Percentiles rank a stretch among this genome's conserved stretches.
These are phyloP conservation scores for Hypoxylon sp. DNA, from an alignment of 2,329 filamentous ascomycete species.

Conservation along the genomic window DNA sequence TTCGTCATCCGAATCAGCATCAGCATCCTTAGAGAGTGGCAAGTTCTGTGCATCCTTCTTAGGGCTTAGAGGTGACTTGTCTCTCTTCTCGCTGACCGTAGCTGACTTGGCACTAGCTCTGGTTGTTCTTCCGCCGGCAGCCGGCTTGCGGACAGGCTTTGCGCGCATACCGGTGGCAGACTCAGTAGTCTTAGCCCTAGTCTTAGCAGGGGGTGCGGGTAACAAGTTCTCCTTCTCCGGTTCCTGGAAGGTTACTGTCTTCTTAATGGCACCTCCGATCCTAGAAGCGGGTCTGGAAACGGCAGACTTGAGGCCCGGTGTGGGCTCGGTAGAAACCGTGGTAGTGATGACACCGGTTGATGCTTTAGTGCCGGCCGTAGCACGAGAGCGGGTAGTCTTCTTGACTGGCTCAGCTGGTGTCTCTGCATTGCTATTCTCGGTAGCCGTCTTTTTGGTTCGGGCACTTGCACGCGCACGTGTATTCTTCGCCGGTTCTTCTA, in stretches of 20 bases:
- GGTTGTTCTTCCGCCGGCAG: constrained; percentile 55
- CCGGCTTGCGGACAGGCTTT: constrained; percentile 65
- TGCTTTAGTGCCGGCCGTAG: constrained; percentile 58
- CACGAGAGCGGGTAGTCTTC: constrained; percentile 57
- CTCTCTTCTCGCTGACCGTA: constrained; percentile 55
- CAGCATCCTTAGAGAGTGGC: constrained; percentile 60
- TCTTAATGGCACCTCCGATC: constrained; percentile 59
- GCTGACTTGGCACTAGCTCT: constrained; percentile 56
- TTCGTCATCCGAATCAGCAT: constrained; percentile 71
- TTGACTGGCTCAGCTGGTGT: constrained; percentile 54
- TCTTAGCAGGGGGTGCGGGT: constrained; percentile 55
- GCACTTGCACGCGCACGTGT: constrained; percentile 50
- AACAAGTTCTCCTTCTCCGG: constrained; percentile 75
- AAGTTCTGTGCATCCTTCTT: constrained; percentile 74
- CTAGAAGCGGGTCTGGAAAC: constrained; percentile 53
- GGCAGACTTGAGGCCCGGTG: constrained; percentile 59
- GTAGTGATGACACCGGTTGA: constrained; percentile 58
- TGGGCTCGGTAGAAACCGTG: constrained; percentile 54
- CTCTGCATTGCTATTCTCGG: constrained; percentile 48
- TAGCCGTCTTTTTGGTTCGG: constrained; percentile 52
- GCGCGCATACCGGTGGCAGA: constrained; percentile 59
- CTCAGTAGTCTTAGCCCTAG: constrained; percentile 55
- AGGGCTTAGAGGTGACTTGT: constrained; percentile 71
- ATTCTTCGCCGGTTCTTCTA: constrained; percentile 51
- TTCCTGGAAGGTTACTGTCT: constrained; percentile 74